phyloP scores from a whole-genome alignment of 2,329 filamentous ascomycete species.

The Colletotrichum lini region DNA sequence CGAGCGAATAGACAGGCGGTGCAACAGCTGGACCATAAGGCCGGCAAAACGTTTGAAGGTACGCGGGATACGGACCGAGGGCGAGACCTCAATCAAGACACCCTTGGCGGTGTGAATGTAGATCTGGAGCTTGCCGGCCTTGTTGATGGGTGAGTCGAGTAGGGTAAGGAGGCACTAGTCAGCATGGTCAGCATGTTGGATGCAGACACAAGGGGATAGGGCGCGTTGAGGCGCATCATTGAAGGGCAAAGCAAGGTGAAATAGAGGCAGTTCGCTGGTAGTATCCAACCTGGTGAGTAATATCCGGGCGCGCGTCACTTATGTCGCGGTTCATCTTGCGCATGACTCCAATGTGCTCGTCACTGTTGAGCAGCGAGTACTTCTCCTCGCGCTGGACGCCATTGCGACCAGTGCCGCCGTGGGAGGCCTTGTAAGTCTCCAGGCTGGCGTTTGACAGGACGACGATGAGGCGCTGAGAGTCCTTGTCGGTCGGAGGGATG shows the following conservation, averaged over 20 bases:
- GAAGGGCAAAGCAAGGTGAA: slow-evolving; percentile 33
- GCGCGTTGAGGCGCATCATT: slow-evolving; percentile 45
- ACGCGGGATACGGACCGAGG: slow-evolving; percentile 96
- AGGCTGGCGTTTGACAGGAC: slow-evolving; percentile 97
- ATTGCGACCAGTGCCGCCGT: slow-evolving; percentile 76
- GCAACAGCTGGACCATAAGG: slow-evolving; percentile 97
- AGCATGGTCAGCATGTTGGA: slow-evolving; percentile 62
- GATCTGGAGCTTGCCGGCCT: slow-evolving; percentile 96
- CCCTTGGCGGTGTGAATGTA: slow-evolving; percentile 99
- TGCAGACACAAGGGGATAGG: slow-evolving; percentile 52
- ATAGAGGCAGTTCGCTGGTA: slow-evolving; percentile 40
- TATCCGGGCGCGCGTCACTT: slow-evolving; percentile 96
- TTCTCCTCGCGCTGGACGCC: slow-evolving; percentile 86
- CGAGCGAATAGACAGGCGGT: slow-evolving; percentile 94
- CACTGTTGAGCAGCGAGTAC: slow-evolving; percentile 97
- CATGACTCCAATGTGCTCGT: slow-evolving; percentile 99
- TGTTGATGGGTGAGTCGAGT: slow-evolving; percentile 98
- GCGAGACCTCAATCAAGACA: slow-evolving; percentile 96
- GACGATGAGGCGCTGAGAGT: slow-evolving; percentile 92
- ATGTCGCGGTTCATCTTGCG: slow-evolving; percentile 99
- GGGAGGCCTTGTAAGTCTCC: slow-evolving; percentile 95
- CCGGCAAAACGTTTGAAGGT: slow-evolving; percentile 99
- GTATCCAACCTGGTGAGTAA: slow-evolving; percentile 91
- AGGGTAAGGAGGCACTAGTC: slow-evolving; percentile 93
- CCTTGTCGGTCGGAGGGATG: slow-evolving; percentile 89